Conservation (phyloP, 1,139 yeast genomes). For the Hanseniaspora uvarum region DNA sequence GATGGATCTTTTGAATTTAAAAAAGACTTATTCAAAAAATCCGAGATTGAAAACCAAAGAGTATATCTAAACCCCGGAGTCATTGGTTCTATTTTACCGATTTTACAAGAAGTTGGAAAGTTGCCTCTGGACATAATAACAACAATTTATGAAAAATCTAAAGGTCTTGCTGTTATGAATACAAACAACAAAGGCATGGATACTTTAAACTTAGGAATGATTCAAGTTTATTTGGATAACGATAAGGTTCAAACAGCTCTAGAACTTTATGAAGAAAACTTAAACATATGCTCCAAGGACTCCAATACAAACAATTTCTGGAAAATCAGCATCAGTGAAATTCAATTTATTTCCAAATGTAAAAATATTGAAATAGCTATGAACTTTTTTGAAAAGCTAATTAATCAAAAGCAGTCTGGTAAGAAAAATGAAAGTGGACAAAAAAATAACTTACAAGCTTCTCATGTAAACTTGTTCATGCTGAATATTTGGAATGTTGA, state of each 20-base stretch:
- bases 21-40: neutral
- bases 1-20: conserved; percentile 22
- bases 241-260: conserved; percentile 44
- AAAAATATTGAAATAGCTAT: conserved; percentile 63
- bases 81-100: conserved; percentile 62
- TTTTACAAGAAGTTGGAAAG: conserved; percentile 48
- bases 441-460: conserved; percentile 59
- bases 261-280: conserved; percentile 33
- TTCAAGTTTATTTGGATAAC: conserved; percentile 47
- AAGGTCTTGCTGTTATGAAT: conserved; percentile 28
- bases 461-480: conserved; percentile 59
- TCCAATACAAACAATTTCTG: conserved; percentile 31
- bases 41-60: conserved; percentile 7
- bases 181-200: conserved; percentile 32
- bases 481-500: conserved; percentile 51
- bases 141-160: conserved; percentile 38
- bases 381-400: conserved; percentile 63
- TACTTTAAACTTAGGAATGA: conserved; percentile 49
- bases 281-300: conserved; percentile 13
- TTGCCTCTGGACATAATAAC: conserved; percentile 54
- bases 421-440: conserved; percentile 53
- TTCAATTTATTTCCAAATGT: conserved; percentile 72
- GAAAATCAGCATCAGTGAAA: conserved; percentile 55
- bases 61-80: conserved; percentile 40
- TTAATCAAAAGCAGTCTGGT: conserved; percentile 29